Evolutionary conservation across 2,329 filamentous ascomycete genomes (phyloP).

Genomic region (Pseudogymnoascus sp.): DNA sequence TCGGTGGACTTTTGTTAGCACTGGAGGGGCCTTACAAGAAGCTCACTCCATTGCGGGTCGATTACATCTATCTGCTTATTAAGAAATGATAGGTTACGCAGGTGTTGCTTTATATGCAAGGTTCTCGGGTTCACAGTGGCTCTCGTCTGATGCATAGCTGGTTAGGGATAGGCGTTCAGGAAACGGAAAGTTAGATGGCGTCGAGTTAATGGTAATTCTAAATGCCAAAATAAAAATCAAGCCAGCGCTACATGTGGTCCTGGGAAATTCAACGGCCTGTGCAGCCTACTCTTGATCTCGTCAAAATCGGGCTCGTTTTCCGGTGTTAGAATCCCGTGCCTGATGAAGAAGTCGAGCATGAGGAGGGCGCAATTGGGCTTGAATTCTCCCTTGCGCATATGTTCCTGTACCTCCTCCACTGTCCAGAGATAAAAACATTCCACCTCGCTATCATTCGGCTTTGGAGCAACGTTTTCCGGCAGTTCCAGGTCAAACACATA

Average conservation of each 20-base stretch:
- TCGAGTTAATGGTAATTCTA: conserved; percentile 9
- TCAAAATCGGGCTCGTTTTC: conserved; percentile 73
- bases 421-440: conserved; percentile 73
- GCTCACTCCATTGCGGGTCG: conserved; percentile 81
- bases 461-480: conserved; percentile 56
- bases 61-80: conserved; percentile 85
- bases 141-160: conserved; percentile 4
- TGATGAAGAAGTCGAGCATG: conserved; percentile 80
- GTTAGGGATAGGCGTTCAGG: conserved; percentile 9
- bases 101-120: conserved; percentile 14
- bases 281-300: conserved; percentile 67
- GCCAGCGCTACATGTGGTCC: conserved; percentile 44
- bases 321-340: conserved; percentile 69
- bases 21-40: conserved; percentile 95
- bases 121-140: conserved; percentile 5
- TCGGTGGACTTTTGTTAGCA: conserved; percentile 83
- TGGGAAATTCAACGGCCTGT: conserved; percentile 74
- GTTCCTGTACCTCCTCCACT: conserved; percentile 65
- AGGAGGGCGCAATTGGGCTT: conserved; percentile 89
- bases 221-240: background rate
- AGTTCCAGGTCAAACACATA: conserved; percentile 88
- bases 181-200: conserved; percentile 10
- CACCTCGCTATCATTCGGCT: conserved; percentile 82
- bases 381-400: conserved; percentile 66
- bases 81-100: conserved; percentile 60